Base-by-base conservation (phyloP, 2,329 filamentous ascomycete species). In the Epichloe coenophiala region DNA sequence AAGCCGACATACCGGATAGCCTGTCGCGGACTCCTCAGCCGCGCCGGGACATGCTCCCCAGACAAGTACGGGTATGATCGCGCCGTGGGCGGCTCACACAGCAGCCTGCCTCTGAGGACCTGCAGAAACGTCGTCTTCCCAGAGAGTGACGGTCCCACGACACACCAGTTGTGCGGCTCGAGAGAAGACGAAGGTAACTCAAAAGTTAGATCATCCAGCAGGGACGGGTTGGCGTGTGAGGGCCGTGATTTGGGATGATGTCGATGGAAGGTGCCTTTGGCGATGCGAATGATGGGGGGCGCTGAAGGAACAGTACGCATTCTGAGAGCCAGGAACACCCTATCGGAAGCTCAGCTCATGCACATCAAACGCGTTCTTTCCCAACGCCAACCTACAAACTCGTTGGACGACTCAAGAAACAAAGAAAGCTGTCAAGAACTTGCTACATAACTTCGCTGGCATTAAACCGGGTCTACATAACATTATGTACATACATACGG, bases 1-100 rank as follows among this genome's bases (percentile, higher is more conserved):
- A 97, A 97, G 0, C 93, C 91, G 9, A 97, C 89, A 71, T 95
- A 91, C 58, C 84, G 83, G 52, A 98, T 84, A 0, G 88, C 88
- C 56, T 75, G 74, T 12, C 73, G 72, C 0, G 85, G 80, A 48
- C 72, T 76, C 43, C 78, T 75, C 45, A 86, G 65, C 2, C 72
- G 69, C 21, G 69, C 58, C 2, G 77, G 69, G 6, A 88, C 75
- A 6, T 76, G 73, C 45, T 78, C 74, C 2, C 76, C 79, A 13
- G 83, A 76, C 2, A 97, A 76, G 62, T 85, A 86, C 0, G 93
- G 93, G 62, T 83, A 96, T 6, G 81, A 80, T 44, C 90, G 78
- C 2, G 87, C 84, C 4, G 73, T 76, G 0, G 89, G 84, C 4
- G 91, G 91, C 6, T 86, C 71, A 62, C 81, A 86, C 35, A 95